phyloP scores from a whole-genome alignment of 805 yeast species.

The Yarrowia bubula region DNA sequence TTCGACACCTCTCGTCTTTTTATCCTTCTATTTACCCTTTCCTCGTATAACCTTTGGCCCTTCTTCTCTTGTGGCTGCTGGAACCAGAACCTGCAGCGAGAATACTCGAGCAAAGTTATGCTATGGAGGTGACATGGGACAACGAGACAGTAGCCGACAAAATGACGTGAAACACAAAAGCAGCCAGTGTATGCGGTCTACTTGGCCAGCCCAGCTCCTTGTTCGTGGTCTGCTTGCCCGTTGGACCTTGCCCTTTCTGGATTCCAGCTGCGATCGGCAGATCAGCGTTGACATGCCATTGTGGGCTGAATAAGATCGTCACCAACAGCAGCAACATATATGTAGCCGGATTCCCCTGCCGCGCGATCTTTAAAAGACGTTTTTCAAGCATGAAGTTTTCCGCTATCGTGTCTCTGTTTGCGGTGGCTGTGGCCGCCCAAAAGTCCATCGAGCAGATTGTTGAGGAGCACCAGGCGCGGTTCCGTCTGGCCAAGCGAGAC shows the following conservation, averaged over 20 bases:
- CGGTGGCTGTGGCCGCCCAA: constrained; percentile 21
- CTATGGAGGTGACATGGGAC: neutral
- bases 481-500: constrained; percentile 15
- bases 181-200: neutral
- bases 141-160: neutral
- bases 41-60: neutral
- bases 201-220: constrained; percentile 10
- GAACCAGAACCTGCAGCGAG: constrained; percentile 10
- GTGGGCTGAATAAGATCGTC: constrained; percentile 13
- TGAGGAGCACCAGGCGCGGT: constrained; percentile 9
- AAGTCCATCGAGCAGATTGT: constrained; percentile 20
- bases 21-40: neutral
- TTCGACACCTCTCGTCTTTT: neutral
- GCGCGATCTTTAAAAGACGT: neutral
- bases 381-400: constrained; percentile 3
- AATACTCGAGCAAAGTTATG: neutral
- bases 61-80: constrained; percentile 1
- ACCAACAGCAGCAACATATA: constrained; percentile 14
- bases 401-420: constrained; percentile 11
- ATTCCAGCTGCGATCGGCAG: constrained; percentile 7
- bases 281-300: constrained; percentile 15
- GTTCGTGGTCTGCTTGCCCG: constrained; percentile 8
- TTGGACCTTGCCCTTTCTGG: constrained; percentile 10
- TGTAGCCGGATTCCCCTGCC: constrained; percentile 18
- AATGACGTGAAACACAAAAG: neutral